Evolutionary conservation across 352 stramenopile genomes (phyloP), one percentile per base, ranked within the genome.

Genomic region (Phytophthora foliorum): DNA sequence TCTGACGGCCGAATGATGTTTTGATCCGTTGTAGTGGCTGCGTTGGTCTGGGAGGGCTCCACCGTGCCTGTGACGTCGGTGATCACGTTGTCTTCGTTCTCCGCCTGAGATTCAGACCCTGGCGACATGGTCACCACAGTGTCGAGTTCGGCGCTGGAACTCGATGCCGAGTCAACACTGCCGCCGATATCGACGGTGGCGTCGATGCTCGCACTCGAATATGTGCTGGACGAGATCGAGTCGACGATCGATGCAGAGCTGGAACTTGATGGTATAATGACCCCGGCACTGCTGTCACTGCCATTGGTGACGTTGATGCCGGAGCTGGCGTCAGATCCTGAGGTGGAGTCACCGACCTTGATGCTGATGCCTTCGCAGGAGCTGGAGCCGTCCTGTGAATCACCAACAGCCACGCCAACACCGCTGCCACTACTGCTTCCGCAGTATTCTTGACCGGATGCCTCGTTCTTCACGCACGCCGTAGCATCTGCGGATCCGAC

Each of bases 61-160:
- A 57, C 36, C 2, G 54, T 72, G 4, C 31, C 57, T 14, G 51
- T 29, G 36, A 51, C 51, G 42, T 25, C 24, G 22, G 27, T 46
- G 46, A 69, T 52, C 25, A 64, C 44, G 13, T 71, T 73, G 44
- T 68, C 57, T 27, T 80, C 50, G 13, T 62, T 71, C 54, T 22
- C 45, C 14, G 49, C 65, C 2, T 54, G 24, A 10, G 53, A 67
- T 25, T 27, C 4, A 4, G 57, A 72, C 24, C 16, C 55, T 19
- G 54, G 57, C 6, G 42, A 48, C 14, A 53, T 8, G 0, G 59
- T 64, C 13, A 24, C 46, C 1, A 46, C 27, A n/a, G 27, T 1
- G 49, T 67, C 17, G 36, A 27, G 13, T 13, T 69, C 31, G 53
- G 54, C 22, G 11, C 24, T 39, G 24, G 36, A 42, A 21, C 29